Evolutionary conservation across 1,284 basidiomycete species (phyloP).

Genomic region (Dichomitus squalens): DNA sequence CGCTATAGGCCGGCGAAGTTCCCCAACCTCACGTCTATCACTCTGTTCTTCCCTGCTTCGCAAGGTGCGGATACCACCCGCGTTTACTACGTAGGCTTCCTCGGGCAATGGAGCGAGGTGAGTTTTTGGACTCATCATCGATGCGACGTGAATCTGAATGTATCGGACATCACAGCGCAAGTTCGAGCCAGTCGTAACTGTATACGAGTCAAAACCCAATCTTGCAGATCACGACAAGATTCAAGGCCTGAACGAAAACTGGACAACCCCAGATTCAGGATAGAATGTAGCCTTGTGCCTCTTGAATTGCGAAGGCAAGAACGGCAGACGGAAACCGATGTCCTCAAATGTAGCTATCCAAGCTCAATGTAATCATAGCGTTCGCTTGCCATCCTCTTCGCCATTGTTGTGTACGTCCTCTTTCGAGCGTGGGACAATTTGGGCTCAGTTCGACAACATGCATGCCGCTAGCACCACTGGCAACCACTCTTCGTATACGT

Average conservation of each 20-base stretch:
- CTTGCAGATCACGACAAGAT: slow-evolving; percentile 81
- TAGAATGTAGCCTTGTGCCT: too few species aligned
- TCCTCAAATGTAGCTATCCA: too few species aligned
- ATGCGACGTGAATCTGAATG: too few species aligned
- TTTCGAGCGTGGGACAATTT: too few species aligned
- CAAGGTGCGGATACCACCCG: slow-evolving; percentile 72
- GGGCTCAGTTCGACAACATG: too few species aligned
- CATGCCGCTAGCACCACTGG: too few species aligned
- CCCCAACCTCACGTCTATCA: slow-evolving; percentile 69
- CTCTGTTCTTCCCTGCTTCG: slow-evolving; percentile 72
- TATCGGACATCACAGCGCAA: slow-evolving; percentile 50
- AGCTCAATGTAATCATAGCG: too few species aligned
- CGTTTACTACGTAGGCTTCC: slow-evolving; percentile 77
- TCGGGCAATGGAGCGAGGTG: slow-evolving; percentile 81
- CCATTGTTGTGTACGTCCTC: too few species aligned
- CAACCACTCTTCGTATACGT: too few species aligned
- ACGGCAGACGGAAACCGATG: too few species aligned
- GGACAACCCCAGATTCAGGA: slow-evolving; percentile 41
- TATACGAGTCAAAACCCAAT: slow-evolving; percentile 81
- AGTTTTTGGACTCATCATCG: slow-evolving; percentile 13
- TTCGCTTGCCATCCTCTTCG: too few species aligned
- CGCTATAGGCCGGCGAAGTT: slow-evolving; percentile 68
- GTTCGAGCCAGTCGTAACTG: slow-evolving; percentile 67
- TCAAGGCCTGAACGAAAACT: slow-evolving; percentile 64
- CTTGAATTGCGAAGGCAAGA: too few species aligned